These are phyloP conservation scores for Rhizomucor miehei DNA, from an alignment of 371 early-diverging fungal species.

Conservation along the genomic window DNA sequence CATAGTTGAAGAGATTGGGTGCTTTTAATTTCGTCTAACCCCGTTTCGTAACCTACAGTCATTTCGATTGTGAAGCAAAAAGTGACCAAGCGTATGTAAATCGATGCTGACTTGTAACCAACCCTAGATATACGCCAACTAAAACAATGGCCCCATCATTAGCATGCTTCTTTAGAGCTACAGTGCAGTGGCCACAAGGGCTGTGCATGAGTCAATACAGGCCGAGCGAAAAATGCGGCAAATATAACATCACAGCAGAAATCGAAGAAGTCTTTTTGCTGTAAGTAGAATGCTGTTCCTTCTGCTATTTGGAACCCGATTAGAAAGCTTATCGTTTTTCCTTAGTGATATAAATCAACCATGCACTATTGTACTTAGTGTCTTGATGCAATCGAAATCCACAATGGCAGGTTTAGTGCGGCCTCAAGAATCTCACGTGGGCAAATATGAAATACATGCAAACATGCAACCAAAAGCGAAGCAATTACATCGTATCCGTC, in stretches of 20 bases:
- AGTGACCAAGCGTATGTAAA: slow-evolving; percentile 32
- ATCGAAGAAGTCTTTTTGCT: slow-evolving; percentile 41
- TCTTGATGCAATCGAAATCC: slow-evolving; percentile 28
- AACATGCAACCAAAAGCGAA: slow-evolving; percentile 28
- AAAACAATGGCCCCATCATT: no score
- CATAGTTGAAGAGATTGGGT: not conserved
- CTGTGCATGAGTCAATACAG: slow-evolving; percentile 24
- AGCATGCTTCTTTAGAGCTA: slow-evolving; percentile 30
- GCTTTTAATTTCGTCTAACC: not conserved
- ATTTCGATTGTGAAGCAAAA: slow-evolving; percentile 36
- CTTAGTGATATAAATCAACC: slow-evolving; percentile 36
- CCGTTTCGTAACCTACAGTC: slow-evolving; percentile 15
- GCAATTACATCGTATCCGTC: slow-evolving; percentile 25
- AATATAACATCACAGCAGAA: slow-evolving; percentile 33
- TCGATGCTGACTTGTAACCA: not conserved
- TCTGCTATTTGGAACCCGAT: no score
- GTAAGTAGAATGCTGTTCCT: no score
- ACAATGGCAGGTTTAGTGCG: slow-evolving; percentile 10
- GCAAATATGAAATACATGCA: slow-evolving; percentile 27
- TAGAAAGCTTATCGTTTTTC: no score
- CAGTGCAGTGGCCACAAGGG: slow-evolving; percentile 29
- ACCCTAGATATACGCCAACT: no score
- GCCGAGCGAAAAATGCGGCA: slow-evolving; percentile 35
- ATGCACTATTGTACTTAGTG: slow-evolving; percentile 15
- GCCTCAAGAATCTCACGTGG: slow-evolving; percentile 19